These are phyloP conservation scores for Trichoderma sp. DNA, from an alignment of 2,329 filamentous ascomycete genomes.

Conservation along the genomic window DNA sequence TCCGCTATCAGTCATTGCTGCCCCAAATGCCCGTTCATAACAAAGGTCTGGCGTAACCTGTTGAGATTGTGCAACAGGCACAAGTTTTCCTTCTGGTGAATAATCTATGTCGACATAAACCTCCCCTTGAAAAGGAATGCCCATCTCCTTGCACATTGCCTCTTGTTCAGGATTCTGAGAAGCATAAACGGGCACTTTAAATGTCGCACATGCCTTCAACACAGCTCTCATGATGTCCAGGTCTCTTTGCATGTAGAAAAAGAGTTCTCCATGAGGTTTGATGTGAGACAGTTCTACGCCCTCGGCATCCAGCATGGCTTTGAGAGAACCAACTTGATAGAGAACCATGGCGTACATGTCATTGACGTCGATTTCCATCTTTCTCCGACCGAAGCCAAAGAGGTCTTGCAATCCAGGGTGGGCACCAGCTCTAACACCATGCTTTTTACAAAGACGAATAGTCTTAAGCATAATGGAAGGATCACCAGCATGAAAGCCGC, in stretches of 20 bases:
- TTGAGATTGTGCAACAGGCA: neutral
- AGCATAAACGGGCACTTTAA: neutral
- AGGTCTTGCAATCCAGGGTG: neutral
- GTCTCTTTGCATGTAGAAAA: neutral
- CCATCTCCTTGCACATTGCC: neutral
- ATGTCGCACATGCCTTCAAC: neutral
- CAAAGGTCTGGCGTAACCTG: neutral
- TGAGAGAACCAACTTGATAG: neutral
- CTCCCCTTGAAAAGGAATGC: neutral
- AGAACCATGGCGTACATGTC: slow-evolving; percentile 1
- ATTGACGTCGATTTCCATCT: neutral
- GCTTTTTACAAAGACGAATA: neutral
- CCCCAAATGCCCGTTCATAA: neutral
- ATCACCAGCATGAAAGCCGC: neutral
- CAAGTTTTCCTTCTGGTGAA: neutral
- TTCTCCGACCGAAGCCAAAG: neutral
- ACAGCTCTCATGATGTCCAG: neutral
- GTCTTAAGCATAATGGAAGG: neutral
- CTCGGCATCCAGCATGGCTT: neutral
- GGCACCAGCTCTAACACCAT: neutral
- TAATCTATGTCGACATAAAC: neutral
- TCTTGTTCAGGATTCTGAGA: neutral
- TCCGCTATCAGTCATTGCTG: neutral
- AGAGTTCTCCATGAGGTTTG: neutral
- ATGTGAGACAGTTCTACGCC: neutral